Percentiles rank a stretch among this genome's conserved stretches.
Evolutionary conservation across 108 stramenopile species (phyloP).

Genomic region (Nitzschia palea): DNA sequence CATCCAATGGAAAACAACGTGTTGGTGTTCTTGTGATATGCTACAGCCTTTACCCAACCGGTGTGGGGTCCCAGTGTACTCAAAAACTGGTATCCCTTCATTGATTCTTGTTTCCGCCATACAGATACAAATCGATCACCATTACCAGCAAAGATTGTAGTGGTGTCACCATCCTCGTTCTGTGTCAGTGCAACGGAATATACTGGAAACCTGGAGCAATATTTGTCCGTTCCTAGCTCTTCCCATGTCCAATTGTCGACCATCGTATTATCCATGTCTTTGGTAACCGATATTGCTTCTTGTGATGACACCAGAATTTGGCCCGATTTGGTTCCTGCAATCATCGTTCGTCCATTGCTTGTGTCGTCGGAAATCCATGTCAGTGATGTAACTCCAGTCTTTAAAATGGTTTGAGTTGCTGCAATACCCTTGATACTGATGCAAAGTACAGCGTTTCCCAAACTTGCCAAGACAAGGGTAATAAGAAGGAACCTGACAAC

Average conservation of each 20-base stretch:
- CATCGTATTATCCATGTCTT: too few species aligned
- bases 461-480: neutral
- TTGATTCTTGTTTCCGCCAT: slow-evolving; percentile 26
- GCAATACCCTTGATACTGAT: neutral
- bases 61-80: slow-evolving; percentile 46
- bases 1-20: slow-evolving; percentile 54
- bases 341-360: neutral
- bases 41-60: slow-evolving; percentile 57
- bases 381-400: slow-evolving; percentile 1
- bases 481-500: neutral
- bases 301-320: neutral
- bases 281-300: neutral
- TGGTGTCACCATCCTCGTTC: neutral
- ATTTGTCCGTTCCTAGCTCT: neutral
- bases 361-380: too few species aligned
- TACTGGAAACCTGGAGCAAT: slow-evolving; percentile 1
- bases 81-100: neutral
- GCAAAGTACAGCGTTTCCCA: neutral
- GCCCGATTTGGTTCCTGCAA: slow-evolving; percentile 5
- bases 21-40: neutral
- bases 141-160: slow-evolving; percentile 35
- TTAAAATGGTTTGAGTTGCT: neutral
- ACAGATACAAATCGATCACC: slow-evolving; percentile 47
- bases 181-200: slow-evolving; percentile 5
- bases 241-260: too few species aligned